Base-by-base conservation (phyloP, 1,139 yeast species). In the Pichia sp. region DNA sequence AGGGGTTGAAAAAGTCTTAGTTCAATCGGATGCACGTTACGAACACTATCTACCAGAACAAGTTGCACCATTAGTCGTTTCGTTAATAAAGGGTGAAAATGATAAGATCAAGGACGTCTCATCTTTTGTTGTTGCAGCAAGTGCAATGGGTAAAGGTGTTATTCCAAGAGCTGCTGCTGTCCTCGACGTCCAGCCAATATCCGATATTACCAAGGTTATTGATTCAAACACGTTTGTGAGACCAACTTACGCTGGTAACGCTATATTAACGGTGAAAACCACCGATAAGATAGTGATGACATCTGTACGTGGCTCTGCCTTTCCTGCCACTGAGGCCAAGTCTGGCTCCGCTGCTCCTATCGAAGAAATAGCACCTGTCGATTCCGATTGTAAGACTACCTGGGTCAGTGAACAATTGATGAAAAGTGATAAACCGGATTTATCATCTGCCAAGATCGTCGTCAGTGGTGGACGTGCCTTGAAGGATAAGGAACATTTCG, bases 211-310 rank as follows among this genome's bases (percentile, higher is more conserved):
- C 61, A 81, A 81, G 65, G 85, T 93, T 47, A 80, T 79, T 60
- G 76, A 83, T 52, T 77, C 80, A 31, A 51, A 50, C 20, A 88
- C 96, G 6, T 93, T 93, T 71, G 84, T 85, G 41, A 85, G 98
- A 69, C 98, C 98, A 51, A 90, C 93, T 51, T 93, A 90, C 68
- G 99, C 99, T 38, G 99, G 99, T 50, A 93, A 93, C 70, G 96
- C 95, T 2, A 75, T 90, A 60, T 82, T 90, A 44, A 91, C 97
- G 6, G 90, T 93, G 56, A 81, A 85, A 70, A 76, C 90, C 41
- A 75, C 71, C 34, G 97, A 92, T 65, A 69, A 77, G 9, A 74
- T 81, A 60, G 78, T 88, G 55, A 73, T 93, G 58, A 75, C 87
- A 27, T 86, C 96, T 14, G 83, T 89, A 14, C 83, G 99, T 74